Percentiles rank a stretch among this genome's conserved stretches.
Evolutionary conservation across 805 yeast genomes (phyloP).

Genomic region (Nakazawaea ambrosiae): DNA sequence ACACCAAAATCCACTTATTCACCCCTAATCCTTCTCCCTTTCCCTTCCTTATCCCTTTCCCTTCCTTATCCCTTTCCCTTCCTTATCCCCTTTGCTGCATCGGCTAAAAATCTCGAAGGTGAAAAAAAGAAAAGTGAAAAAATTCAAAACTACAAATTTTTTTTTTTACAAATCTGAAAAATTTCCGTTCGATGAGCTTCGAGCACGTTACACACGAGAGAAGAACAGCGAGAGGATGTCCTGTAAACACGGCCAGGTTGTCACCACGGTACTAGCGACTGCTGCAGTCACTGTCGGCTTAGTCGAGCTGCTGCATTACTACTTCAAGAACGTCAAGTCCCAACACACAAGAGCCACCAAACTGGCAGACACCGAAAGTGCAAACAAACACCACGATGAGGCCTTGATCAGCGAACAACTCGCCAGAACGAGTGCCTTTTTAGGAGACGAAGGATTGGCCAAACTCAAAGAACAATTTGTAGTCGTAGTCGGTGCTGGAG

Average conservation of each 20-base stretch:
- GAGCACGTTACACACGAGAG: too few relatives aligned
- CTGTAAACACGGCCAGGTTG: background rate
- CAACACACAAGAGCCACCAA: background rate
- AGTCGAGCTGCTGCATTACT: slow-evolving; percentile 29
- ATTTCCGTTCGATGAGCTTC: too few relatives aligned
- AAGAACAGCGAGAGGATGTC: slow-evolving; percentile 4
- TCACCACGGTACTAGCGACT: slow-evolving; percentile 20
- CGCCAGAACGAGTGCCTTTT: slow-evolving; percentile 88
- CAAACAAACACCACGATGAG: slow-evolving; percentile 48
- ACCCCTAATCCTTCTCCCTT: too few relatives aligned
- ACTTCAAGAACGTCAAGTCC: slow-evolving; percentile 3
- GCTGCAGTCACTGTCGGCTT: slow-evolving; percentile 27
- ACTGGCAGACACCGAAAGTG: too few relatives aligned
- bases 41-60: too few relatives aligned
- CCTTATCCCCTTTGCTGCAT: too few relatives aligned
- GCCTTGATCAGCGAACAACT: slow-evolving; percentile 83
- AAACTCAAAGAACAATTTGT: slow-evolving; percentile 65
- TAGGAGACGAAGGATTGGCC: slow-evolving; percentile 78
- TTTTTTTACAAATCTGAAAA: too few relatives aligned
- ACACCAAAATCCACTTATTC: too few relatives aligned
- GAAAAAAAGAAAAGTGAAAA: too few relatives aligned
- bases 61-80: too few relatives aligned
- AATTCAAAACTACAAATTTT: too few relatives aligned
- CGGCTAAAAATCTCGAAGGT: too few relatives aligned
- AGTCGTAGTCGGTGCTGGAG: slow-evolving; percentile 91